A percentile compares a stretch with the other conserved stretches of the same genome.
phyloP scores from a whole-genome alignment of 345 rosid species.

The Syzygium aqueum region DNA sequence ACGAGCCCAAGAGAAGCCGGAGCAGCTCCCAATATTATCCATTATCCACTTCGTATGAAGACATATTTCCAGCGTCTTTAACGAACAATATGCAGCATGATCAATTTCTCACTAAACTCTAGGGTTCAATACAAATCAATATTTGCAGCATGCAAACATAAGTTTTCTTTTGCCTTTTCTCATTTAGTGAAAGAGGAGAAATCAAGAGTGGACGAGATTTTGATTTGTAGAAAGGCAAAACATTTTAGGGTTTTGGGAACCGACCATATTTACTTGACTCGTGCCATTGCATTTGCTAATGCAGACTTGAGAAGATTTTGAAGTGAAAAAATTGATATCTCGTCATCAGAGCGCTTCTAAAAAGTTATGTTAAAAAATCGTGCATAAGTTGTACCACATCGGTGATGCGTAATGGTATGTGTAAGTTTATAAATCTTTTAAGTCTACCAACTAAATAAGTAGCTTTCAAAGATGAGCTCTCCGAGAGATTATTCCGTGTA shows the following conservation, averaged over 20 bases:
- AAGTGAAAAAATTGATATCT: too few species aligned
- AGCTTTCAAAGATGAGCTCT: background rate
- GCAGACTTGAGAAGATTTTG: background rate
- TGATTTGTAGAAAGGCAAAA: background rate
- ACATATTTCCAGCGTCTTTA: background rate
- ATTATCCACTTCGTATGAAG: background rate
- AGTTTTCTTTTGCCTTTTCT: background rate
- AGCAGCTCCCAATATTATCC: background rate
- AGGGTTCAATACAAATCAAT: background rate
- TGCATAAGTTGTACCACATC: background rate
- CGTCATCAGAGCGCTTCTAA: background rate
- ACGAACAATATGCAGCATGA: background rate
- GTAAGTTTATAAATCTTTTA: background rate
- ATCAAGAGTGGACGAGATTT: conserved; percentile 8
- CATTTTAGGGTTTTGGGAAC: background rate
- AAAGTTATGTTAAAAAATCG: background rate
- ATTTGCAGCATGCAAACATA: background rate
- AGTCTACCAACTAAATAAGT: background rate
- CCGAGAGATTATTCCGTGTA: background rate
- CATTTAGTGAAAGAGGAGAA: conserved; percentile 11
- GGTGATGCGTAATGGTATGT: background rate
- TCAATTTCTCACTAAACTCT: background rate
- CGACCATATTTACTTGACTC: background rate
- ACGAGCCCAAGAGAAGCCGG: background rate
- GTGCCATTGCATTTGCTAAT: background rate